Percentiles rank a stretch among this genome's conserved stretches.
phyloP scores from a whole-genome alignment of 768 basidiomycete species.

The Kwoniella europaea region DNA sequence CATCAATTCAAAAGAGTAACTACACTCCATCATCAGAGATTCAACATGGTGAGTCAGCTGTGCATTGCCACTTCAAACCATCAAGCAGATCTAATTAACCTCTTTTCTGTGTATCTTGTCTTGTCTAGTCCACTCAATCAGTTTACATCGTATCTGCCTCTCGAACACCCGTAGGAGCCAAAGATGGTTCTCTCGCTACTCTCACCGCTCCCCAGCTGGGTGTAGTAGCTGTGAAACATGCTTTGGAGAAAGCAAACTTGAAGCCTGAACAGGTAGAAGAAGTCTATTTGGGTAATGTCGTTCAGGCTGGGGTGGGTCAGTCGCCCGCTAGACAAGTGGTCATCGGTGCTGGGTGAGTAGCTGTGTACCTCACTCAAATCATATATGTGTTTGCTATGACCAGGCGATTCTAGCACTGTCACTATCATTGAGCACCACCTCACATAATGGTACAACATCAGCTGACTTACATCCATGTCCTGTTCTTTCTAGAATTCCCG shows the following conservation, averaged over 20 bases:
- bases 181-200: conserved; percentile 86
- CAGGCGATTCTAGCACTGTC: no score
- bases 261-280: conserved; percentile 86
- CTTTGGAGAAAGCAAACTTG: conserved; percentile 77
- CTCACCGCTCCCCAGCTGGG: conserved; percentile 92
- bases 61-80: not conserved
- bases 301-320: conserved; percentile 96
- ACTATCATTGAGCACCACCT: no score
- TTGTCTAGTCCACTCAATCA: conserved; percentile 17
- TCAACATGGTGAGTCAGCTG: conserved; percentile 2
- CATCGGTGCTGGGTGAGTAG: conserved; percentile 72
- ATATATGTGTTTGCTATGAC: not conserved
- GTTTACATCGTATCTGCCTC: conserved; percentile 81
- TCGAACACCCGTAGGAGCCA: conserved; percentile 90
- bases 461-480: not conserved
- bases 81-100: no score
- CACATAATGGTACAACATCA: not conserved
- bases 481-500: conserved; percentile 61
- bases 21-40: not conserved
- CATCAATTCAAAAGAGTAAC: not conserved
- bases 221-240: conserved; percentile 83
- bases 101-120: no score
- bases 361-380: not conserved
- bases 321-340: conserved; percentile 97
- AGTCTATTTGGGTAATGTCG: conserved; percentile 95